Evolutionary conservation across 805 yeast genomes (phyloP).

Genomic region (Gaillardinia entomophila): DNA sequence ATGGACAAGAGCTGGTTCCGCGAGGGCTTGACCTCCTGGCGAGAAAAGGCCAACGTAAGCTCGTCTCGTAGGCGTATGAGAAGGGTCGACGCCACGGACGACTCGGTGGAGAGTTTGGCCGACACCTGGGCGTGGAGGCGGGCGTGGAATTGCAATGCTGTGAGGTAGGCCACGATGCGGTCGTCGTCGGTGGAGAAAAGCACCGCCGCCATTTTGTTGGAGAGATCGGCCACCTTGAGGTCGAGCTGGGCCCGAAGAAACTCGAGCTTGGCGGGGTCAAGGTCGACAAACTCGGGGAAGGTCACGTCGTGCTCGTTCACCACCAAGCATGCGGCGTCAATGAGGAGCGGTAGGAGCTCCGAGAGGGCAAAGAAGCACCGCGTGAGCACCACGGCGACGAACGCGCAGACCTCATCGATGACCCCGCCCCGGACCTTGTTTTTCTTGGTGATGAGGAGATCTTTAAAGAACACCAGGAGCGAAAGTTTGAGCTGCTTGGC

Average conservation of each 20-base stretch:
- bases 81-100: no score
- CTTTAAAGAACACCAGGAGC: conserved; percentile 24
- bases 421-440: conserved; percentile 9
- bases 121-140: conserved; percentile 12
- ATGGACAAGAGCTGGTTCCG: not conserved
- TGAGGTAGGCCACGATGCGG: conserved; percentile 17
- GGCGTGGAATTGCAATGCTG: conserved; percentile 27
- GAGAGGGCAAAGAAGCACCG: conserved; percentile 26
- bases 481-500: conserved; percentile 32
- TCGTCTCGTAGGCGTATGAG: no score
- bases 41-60: not conserved
- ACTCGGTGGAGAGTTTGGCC: conserved; percentile 1
- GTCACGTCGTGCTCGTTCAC: not conserved
- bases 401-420: conserved; percentile 12
- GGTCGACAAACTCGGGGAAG: conserved; percentile 3
- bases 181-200: conserved; percentile 28
- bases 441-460: conserved; percentile 14
- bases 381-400: conserved; percentile 14
- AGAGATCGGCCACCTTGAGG: conserved; percentile 20
- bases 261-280: conserved; percentile 3
- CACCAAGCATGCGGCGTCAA: conserved; percentile 24
- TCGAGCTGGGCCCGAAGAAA: conserved; percentile 9
- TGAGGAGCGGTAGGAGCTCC: conserved; percentile 21
- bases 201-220: conserved; percentile 18
- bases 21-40: not conserved